These are phyloP conservation scores for Blastobotrys chiropterorum DNA, from an alignment of 805 yeast genomes.

Conservation along the genomic window DNA sequence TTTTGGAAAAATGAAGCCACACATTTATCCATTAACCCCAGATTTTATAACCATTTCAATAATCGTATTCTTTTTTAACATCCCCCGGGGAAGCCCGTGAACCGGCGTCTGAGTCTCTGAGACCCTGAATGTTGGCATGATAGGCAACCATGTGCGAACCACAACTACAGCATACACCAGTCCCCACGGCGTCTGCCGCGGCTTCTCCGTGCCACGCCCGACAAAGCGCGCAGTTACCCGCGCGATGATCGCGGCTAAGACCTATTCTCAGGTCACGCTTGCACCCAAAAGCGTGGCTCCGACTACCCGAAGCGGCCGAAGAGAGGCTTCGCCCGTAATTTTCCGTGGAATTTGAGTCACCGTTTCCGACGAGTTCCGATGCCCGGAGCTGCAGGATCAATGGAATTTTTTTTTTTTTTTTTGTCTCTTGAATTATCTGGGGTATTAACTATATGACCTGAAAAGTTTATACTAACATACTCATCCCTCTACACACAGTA, in stretches of 20 bases:
- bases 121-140: too few species aligned
- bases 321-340: not conserved
- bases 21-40: too few species aligned
- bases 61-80: too few species aligned
- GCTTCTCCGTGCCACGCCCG: too few species aligned
- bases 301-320: not conserved
- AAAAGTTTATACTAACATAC: not conserved
- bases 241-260: not conserved
- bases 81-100: too few species aligned
- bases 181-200: too few species aligned
- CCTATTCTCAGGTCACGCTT: not conserved
- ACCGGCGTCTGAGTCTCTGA: too few species aligned
- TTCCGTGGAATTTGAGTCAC: not conserved
- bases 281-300: not conserved
- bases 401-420: not conserved
- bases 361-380: not conserved
- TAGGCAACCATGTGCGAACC: too few species aligned
- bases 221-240: too few species aligned
- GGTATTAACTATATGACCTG: not conserved
- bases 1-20: too few species aligned
- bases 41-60: too few species aligned
- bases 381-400: not conserved
- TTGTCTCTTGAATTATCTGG: not conserved
- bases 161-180: too few species aligned
- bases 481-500: constrained; percentile 7